These are phyloP conservation scores for Micractinium sp. DNA, from an alignment of 139 green algal species.

Conservation along the genomic window DNA sequence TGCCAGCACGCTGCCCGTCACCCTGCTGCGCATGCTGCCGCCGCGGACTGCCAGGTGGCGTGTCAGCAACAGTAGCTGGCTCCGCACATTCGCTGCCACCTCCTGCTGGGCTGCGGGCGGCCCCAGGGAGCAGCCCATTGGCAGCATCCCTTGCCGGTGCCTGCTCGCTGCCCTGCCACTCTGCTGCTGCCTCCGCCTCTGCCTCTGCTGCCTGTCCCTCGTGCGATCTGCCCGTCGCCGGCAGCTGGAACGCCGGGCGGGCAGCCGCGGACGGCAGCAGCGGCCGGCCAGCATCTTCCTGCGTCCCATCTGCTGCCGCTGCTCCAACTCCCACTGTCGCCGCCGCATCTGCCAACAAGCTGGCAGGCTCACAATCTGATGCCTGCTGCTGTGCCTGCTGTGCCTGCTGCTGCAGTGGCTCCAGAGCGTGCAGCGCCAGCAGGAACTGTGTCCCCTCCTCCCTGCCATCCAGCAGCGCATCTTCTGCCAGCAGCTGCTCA, in stretches of 20 bases:
- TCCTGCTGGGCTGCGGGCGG: not conserved
- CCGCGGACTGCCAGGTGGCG: not conserved
- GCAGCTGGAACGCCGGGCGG: constrained; percentile 3
- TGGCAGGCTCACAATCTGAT: not conserved
- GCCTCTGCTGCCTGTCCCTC: not conserved
- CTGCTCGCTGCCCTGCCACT: not conserved
- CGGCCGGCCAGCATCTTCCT: not conserved
- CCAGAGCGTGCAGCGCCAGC: constrained; percentile 21
- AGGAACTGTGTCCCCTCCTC: not conserved
- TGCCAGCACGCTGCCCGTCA: not conserved
- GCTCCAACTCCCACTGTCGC: not conserved
- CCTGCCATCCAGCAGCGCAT: not conserved
- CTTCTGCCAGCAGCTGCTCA: not conserved
- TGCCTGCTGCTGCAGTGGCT: not conserved
- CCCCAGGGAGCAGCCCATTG: not conserved
- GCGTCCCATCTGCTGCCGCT: not conserved
- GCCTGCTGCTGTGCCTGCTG: not conserved
- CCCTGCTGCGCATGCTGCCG: constrained; percentile 3
- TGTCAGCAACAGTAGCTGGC: not conserved
- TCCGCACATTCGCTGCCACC: not conserved
- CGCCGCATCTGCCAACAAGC: no score
- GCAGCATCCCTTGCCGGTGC: not conserved
- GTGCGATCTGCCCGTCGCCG: not conserved
- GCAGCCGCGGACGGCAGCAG: not conserved
- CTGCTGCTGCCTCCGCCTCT: not conserved